Percentiles rank a stretch among this genome's conserved stretches.
phyloP scores from a whole-genome alignment of 441 rosid genomes.

The Adansonia rubrostipa region DNA sequence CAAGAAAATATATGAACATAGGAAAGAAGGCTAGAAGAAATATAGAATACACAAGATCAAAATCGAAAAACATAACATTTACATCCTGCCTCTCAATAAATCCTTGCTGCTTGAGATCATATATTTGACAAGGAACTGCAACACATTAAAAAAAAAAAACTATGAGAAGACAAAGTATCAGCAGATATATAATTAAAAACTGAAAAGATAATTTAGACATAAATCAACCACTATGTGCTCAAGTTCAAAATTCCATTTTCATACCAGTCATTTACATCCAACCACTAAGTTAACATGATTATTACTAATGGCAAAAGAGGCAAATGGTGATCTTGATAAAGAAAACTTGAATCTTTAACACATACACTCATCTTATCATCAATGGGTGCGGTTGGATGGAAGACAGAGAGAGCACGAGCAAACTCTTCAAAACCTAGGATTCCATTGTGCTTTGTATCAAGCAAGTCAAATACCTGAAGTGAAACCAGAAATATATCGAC shows the following conservation, averaged over 20 bases:
- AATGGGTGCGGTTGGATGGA: conserved; percentile 90
- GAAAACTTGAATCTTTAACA: conserved; percentile 17
- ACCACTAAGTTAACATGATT: background rate
- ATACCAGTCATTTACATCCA: background rate
- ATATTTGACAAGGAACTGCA: conserved; percentile 89
- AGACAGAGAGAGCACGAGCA: conserved; percentile 91
- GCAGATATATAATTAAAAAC: background rate
- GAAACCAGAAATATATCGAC: conserved; percentile 27
- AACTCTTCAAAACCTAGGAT: conserved; percentile 95
- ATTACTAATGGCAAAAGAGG: background rate
- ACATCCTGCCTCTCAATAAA: conserved; percentile 68
- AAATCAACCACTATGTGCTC: background rate
- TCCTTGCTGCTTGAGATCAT: conserved; percentile 97
- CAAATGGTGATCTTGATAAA: conserved; percentile 15
- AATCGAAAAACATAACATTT: background rate
- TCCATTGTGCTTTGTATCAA: conserved; percentile 94
- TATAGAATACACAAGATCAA: background rate
- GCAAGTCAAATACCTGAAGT: conserved; percentile 88
- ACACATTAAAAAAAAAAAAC: conserved; percentile 11
- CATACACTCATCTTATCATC: conserved; percentile 80
- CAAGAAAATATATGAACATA: background rate
- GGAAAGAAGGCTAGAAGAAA: conserved; percentile 1
- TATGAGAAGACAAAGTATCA: conserved; percentile 17
- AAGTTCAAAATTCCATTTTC: conserved; percentile 3
- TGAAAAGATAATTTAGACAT: conserved; percentile 2